These are phyloP conservation scores for Diplodia sapinea DNA, from an alignment of 2,329 filamentous ascomycete genomes.

Conservation along the genomic window DNA sequence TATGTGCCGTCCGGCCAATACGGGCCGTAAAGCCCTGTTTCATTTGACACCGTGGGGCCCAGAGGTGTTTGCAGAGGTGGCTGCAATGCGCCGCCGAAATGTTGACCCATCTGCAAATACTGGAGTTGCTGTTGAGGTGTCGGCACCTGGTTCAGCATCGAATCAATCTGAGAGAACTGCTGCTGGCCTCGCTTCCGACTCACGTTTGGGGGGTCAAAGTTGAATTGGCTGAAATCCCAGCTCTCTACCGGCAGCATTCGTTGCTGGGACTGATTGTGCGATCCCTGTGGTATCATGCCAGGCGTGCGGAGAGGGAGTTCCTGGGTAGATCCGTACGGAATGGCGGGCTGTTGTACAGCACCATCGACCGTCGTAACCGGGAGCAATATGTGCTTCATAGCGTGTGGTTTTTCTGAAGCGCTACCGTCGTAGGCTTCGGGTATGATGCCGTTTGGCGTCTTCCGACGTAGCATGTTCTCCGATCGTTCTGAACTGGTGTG, in stretches of 20 bases:
- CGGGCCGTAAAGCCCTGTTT: constrained; percentile 49
- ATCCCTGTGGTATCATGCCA: constrained; percentile 22
- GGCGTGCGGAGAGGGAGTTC: constrained; percentile 47
- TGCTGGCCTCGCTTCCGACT: constrained; percentile 52
- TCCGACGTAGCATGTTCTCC: constrained; percentile 84
- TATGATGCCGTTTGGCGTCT: constrained; percentile 93
- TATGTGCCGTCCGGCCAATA: constrained; percentile 52
- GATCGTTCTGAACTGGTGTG: constrained; percentile 42
- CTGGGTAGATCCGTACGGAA: constrained; percentile 42
- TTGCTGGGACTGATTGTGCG: constrained; percentile 23
- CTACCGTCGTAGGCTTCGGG: constrained; percentile 91
- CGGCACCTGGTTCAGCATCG: constrained; percentile 64
- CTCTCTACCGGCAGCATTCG: constrained; percentile 9
- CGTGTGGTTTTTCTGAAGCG: constrained; percentile 71
- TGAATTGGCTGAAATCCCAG: constrained; percentile 21
- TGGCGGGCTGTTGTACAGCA: constrained; percentile 39
- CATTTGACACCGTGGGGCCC: constrained; percentile 50
- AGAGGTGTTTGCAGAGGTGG: constrained; percentile 44
- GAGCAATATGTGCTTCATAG: constrained; percentile 82
- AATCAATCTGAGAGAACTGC: constrained; percentile 62
- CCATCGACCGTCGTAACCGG: constrained; percentile 60
- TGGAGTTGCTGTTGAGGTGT: constrained; percentile 62
- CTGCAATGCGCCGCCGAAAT: constrained; percentile 43
- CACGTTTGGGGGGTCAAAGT: constrained; percentile 28
- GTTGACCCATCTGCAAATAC: constrained; percentile 52